Evolutionary conservation across 2,329 filamentous ascomycete species (phyloP), one percentile per base, ranked within the genome.

Genomic region (Penicillium palitans): DNA sequence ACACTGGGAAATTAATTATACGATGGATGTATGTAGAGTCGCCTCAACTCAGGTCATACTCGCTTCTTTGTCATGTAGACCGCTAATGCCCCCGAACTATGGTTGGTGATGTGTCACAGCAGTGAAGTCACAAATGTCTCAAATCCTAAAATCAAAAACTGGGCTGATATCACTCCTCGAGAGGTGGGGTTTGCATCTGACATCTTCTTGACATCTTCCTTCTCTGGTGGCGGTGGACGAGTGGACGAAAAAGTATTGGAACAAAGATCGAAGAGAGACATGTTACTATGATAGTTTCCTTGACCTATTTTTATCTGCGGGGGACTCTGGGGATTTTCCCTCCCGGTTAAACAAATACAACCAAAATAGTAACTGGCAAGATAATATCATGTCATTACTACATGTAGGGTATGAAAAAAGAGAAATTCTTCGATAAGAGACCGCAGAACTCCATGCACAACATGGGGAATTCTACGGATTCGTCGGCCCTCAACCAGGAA

Each of bases 51-150:
- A 31, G 15, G 27, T 19, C 19, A 44, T 45, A 13, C 17, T 35
- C 17, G 17, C 25, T 12, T 25, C 50, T 52, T 45, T 46, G 29
- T 53, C 40, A 46, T 44, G 6, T 37, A 24, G 44, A 58, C 41
- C 56, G 33, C 51, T 52, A 51, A 40, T 53, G 17, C 15, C 24
- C 24, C 27, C 27, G 21, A 24, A 7, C 13, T 60, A 48, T 63
- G 61, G 61, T 68, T 65, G 61, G 66, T 41, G 45, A 33, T 58
- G 66, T 67, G 57, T 67, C 63, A 66, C 33, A 25, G n/a, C 15
- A 45, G 21, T 33, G 13, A 33, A 25, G 42, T 33, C 37, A 10
- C 47, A 37, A 49, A 42, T 54, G 55, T 54, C 55, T 58, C 37
- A 48, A 24, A 47, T 49, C 4, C 6, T 19, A 52, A 29, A 41